A percentile compares a stretch with the other conserved stretches of the same genome.
phyloP scores from a whole-genome alignment of 257 asterid genomes.

The Rehmannia glutinosa region DNA sequence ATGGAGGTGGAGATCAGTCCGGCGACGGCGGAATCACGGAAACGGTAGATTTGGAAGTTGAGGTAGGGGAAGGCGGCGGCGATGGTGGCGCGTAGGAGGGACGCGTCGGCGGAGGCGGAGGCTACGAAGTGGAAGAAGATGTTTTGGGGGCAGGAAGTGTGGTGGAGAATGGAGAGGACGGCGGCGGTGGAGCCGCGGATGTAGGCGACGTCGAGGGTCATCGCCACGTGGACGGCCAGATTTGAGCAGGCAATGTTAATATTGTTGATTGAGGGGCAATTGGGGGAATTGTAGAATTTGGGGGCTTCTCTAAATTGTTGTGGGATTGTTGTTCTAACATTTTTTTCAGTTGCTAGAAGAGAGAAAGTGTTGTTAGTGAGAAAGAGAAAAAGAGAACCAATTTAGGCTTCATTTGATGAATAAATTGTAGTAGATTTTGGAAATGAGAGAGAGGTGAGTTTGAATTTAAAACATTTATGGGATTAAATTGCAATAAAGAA shows the following conservation, averaged over 20 bases:
- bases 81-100: conserved; percentile 31
- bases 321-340: conserved; percentile 22
- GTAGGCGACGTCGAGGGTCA: conserved; percentile 42
- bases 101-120: conserved; percentile 29
- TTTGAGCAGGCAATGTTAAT: conserved; percentile 51
- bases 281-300: conserved; percentile 66
- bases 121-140: conserved; percentile 68
- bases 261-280: conserved; percentile 53
- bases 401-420: conserved; percentile 12
- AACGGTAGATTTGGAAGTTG: conserved; percentile 47
- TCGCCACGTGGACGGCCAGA: conserved; percentile 69
- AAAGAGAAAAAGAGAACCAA: not conserved
- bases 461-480: too few species aligned
- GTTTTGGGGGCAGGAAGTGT: conserved; percentile 82
- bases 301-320: conserved; percentile 83
- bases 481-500: too few species aligned
- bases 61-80: conserved; percentile 72
- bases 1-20: conserved; percentile 87
- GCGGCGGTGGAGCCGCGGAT: conserved; percentile 96
- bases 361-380: conserved; percentile 23
- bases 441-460: not conserved
- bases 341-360: too few species aligned
- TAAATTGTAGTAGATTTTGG: not conserved
- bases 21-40: conserved; percentile 54
- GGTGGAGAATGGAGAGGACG: conserved; percentile 72